Evolutionary conservation across 2,329 filamentous ascomycete species (phyloP).

Genomic region (Alternaria consortialis): DNA sequence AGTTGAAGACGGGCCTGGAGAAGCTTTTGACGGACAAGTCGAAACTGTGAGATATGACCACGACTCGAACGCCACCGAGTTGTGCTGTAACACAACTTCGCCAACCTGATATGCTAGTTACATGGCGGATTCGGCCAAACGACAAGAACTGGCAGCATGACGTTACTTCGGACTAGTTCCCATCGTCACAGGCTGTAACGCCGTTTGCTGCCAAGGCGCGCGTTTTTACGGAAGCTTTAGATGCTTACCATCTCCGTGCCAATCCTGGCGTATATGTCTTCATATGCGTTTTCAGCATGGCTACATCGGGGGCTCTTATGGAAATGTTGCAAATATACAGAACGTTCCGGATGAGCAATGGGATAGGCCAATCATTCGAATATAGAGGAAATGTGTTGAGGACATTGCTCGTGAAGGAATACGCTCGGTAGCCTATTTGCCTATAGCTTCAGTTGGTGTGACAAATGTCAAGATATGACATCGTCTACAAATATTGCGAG

Average conservation of each 20-base stretch:
- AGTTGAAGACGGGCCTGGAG: slow-evolving; percentile 59
- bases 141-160: background rate
- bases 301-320: background rate
- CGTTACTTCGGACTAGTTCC: background rate
- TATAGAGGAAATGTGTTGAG: background rate
- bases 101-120: background rate
- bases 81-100: background rate
- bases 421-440: background rate
- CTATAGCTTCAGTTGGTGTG: background rate
- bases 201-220: background rate
- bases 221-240: too few relatives aligned
- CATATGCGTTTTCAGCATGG: background rate
- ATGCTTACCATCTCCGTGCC: background rate
- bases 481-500: background rate
- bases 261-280: background rate
- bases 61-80: background rate
- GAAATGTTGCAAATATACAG: background rate
- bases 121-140: too few relatives aligned
- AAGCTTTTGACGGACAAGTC: slow-evolving; percentile 32
- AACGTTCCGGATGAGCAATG: background rate
- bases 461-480: background rate
- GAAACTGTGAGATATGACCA: slow-evolving; percentile 34
- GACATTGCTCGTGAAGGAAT: background rate
- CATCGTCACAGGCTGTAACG: background rate
- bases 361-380: background rate